A percentile compares a stretch with the other conserved stretches of the same genome.
Conservation (phyloP, 192 early-diverging fungal genomes). For the Linnemannia exigua region DNA sequence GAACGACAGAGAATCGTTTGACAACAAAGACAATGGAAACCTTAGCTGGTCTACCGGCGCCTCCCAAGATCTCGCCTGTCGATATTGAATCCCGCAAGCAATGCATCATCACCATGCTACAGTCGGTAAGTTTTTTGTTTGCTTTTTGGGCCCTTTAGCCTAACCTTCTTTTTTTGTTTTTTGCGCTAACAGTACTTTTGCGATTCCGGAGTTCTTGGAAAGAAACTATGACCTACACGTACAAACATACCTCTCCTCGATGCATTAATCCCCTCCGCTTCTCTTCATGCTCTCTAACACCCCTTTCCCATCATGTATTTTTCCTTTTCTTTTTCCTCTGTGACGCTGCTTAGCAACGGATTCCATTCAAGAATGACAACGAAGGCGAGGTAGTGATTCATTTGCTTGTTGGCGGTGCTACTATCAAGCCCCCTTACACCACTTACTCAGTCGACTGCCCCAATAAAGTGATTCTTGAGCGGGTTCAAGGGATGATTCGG, state of each 20-base stretch:
- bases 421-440: conserved; percentile 62
- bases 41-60: background rate
- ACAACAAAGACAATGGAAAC: conserved; percentile 34
- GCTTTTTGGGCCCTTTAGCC: background rate
- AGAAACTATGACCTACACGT: background rate
- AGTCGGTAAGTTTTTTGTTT: conserved; percentile 20
- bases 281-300: background rate
- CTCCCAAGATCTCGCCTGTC: background rate
- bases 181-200: background rate
- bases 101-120: conserved; percentile 28
- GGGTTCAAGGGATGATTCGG: conserved; percentile 62
- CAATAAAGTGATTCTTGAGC: conserved; percentile 59
- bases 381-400: conserved; percentile 43
- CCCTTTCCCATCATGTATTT: background rate
- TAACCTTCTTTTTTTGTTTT: background rate
- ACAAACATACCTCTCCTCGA: background rate
- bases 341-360: conserved; percentile 49
- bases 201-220: background rate
- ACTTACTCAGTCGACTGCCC: conserved; percentile 57
- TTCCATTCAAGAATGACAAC: conserved; percentile 54
- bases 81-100: conserved; percentile 38
- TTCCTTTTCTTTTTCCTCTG: too few relatives aligned
- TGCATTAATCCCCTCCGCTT: background rate
- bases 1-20: background rate
- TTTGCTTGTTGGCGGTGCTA: conserved; percentile 58